A percentile compares a stretch with the other conserved stretches of the same genome.
Evolutionary conservation across 2,329 filamentous ascomycete species (phyloP).

Genomic region (Rutstroemia sp.): DNA sequence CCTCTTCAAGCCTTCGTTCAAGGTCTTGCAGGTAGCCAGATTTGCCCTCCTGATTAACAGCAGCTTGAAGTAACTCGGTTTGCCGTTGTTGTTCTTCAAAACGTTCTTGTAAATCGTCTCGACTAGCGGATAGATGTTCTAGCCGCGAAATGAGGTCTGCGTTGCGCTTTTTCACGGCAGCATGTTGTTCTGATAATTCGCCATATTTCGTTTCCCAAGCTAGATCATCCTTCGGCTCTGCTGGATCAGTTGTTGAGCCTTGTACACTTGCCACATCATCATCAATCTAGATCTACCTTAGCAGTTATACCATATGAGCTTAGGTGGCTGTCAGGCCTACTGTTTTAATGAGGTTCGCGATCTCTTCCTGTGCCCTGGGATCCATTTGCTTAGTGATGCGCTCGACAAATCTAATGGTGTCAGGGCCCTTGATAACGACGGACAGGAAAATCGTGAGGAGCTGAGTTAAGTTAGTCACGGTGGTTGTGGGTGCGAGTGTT

Average conservation of each 20-base stretch:
- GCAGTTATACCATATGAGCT: neutral
- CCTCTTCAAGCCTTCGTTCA: constrained; percentile 52
- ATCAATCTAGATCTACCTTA: constrained; percentile 1
- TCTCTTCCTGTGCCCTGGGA: constrained; percentile 35
- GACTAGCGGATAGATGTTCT: constrained; percentile 51
- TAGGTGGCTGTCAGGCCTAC: constrained; percentile 8
- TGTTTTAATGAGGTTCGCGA: constrained; percentile 25
- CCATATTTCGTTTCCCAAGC: constrained; percentile 43
- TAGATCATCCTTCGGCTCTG: constrained; percentile 14
- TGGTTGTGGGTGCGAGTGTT: neutral
- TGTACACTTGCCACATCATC: constrained; percentile 5
- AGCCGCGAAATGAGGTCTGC: constrained; percentile 53
- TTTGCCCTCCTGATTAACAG: constrained; percentile 42
- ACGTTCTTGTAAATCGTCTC: constrained; percentile 50
- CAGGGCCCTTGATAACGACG: constrained; percentile 52
- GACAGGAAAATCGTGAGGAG: constrained; percentile 57
- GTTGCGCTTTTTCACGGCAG: constrained; percentile 47
- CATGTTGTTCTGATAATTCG: constrained; percentile 38
- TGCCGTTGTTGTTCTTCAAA: constrained; percentile 50
- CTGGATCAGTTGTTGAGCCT: neutral
- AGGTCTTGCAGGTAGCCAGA: constrained; percentile 46
- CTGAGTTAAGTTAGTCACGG: constrained; percentile 32
- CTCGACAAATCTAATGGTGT: constrained; percentile 46
- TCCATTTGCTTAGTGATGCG: constrained; percentile 37
- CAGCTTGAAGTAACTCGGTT: constrained; percentile 21